Base-by-base conservation (phyloP, 805 yeast genomes). In the Wickerhamomyces canadensis region DNA sequence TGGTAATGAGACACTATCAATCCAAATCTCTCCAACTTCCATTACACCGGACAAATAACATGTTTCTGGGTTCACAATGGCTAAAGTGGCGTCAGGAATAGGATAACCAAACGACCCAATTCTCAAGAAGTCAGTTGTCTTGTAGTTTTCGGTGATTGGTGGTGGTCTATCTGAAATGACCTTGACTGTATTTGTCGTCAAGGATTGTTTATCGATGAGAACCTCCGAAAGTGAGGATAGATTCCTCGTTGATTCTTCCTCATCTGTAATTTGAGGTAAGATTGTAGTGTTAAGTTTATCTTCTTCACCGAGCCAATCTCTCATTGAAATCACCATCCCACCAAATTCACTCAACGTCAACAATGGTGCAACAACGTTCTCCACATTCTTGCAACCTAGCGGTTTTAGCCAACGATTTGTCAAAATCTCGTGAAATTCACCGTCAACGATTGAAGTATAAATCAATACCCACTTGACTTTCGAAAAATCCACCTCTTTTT, bases 11-110 rank as follows among this genome's bases (percentile, higher is more conserved):
- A 91, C 91, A 30, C 94, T 82, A 51, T 89, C 96, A n/a, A 93
- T 84, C 98, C 98, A 93, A 24, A 93, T 80, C 58, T 93, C 99
- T 19, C 98, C 98, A 13, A 93, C 85, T 44, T 83, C 86, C 52
- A 84, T 75, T 33, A 73, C 80, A 3, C 79, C 77, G 5, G 86
- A 84, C 14, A 93, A 63, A 2, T 80, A 66, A 26, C 80, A 73
- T 41, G 91, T 86, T 42, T 93, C 98, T 0, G 98, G 98, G 55
- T 94, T 88, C 0, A 93, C 98, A 21, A 93, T 76, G 0, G 97
- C 97, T 23, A 91, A 58, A 0, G 95, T 85, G 0, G 97, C 91
- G 62, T 91, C 96, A 0, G 97, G 96, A 2, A 93, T 59, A 1
- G 98, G 98, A 52, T 72, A 87, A 0, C 98, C 98, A 68, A 91